phyloP scores from a whole-genome alignment of 2,329 filamentous ascomycete genomes.

The Botryotinia calthae region DNA sequence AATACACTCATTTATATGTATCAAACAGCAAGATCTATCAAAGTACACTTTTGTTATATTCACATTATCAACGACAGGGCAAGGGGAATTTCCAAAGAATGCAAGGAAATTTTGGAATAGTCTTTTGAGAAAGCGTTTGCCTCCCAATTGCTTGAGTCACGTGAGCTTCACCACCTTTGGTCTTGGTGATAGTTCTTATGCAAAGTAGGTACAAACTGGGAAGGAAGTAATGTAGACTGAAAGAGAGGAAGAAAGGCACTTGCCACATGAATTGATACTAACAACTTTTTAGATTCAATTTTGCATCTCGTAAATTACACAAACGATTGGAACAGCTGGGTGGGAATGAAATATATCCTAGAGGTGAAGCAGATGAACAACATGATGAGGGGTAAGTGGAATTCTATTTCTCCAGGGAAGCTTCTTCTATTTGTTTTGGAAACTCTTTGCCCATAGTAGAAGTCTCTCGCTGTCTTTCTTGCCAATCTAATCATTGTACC shows the following conservation, averaged over 20 bases:
- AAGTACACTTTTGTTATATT: conserved; percentile 66
- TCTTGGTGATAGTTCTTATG: conserved; percentile 90
- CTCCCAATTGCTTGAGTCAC: conserved; percentile 63
- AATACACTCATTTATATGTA: conserved; percentile 31
- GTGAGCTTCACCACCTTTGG: conserved; percentile 84
- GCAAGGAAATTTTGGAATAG: conserved; percentile 79
- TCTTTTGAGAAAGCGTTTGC: conserved; percentile 74
- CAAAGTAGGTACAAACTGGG: conserved; percentile 58
- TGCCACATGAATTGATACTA: conserved; percentile 18
- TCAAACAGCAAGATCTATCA: conserved; percentile 49
- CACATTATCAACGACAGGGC: conserved; percentile 86
- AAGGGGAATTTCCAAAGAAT: conserved; percentile 89
- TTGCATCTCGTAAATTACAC: conserved; percentile 83
- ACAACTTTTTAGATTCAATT: conserved; percentile 69
- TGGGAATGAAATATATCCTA: conserved; percentile 69
- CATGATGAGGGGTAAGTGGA: conserved; percentile 80
- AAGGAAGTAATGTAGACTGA: background rate
- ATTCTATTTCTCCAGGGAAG: background rate
- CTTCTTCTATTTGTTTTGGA: background rate
- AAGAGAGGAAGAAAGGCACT: background rate
- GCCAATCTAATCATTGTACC: background rate
- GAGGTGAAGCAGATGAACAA: conserved; percentile 89
- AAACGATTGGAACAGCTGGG: conserved; percentile 83
- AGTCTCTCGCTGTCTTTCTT: background rate
- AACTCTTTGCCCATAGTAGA: background rate